Evolutionary conservation across 2,329 filamentous ascomycete genomes (phyloP).

Genomic region (Kalmusia sp.): DNA sequence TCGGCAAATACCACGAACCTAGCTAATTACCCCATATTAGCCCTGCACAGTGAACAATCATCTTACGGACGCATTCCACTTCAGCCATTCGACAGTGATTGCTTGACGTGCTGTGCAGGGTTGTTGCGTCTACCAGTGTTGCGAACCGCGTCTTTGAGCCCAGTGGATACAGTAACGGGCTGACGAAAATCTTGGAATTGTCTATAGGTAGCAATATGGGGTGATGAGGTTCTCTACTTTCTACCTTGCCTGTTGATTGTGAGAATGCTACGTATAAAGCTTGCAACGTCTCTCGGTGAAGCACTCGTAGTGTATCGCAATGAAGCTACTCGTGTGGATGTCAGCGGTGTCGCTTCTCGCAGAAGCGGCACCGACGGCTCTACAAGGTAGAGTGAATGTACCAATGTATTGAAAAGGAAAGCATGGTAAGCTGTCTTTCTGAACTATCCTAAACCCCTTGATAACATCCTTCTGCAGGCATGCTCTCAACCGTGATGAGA

Average conservation of each 20-base stretch:
- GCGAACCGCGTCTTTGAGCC: no score
- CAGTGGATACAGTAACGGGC: no score
- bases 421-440: neutral
- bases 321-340: neutral
- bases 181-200: no score
- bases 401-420: neutral
- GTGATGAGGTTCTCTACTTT: no score
- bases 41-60: neutral
- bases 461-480: conserved; percentile 1
- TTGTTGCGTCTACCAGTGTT: no score
- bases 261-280: neutral
- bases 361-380: neutral
- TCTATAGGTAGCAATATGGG: no score
- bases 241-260: no score
- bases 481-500: conserved; percentile 6
- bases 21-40: neutral
- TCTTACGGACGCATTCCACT: neutral
- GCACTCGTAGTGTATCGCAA: neutral
- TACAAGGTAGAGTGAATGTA: neutral
- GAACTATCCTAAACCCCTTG: neutral
- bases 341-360: neutral
- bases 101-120: no score
- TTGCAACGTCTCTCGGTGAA: neutral
- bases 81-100: neutral
- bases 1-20: neutral